A percentile compares a stretch with the other conserved stretches of the same genome.
These are phyloP conservation scores for Aureobasidium leucospermi DNA, from an alignment of 2,329 filamentous ascomycete genomes.

Conservation along the genomic window DNA sequence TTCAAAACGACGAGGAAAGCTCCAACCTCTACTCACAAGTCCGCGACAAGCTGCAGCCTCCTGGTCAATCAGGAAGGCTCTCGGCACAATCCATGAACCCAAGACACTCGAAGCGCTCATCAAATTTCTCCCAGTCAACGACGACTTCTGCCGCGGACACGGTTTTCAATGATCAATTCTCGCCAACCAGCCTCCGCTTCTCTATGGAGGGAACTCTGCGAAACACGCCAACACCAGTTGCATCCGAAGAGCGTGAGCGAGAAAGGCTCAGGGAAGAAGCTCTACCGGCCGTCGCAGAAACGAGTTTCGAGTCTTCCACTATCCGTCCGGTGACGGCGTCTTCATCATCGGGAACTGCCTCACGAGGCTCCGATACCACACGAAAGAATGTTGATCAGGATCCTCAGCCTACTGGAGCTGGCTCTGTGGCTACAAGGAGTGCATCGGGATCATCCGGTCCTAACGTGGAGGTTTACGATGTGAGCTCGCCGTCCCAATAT, in stretches of 20 bases:
- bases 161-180: slow-evolving; percentile 14
- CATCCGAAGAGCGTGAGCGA: not conserved
- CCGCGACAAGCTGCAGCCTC: slow-evolving; percentile 15
- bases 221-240: slow-evolving; percentile 6
- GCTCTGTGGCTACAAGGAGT: not conserved
- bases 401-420: not conserved
- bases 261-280: slow-evolving; percentile 5
- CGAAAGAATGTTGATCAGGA: not conserved
- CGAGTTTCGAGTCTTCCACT: slow-evolving; percentile 2
- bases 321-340: slow-evolving; percentile 7
- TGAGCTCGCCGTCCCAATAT: slow-evolving; percentile 8
- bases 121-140: slow-evolving; percentile 13
- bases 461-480: slow-evolving; percentile 1
- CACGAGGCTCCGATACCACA: not conserved
- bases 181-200: slow-evolving; percentile 15
- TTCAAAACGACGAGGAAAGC: not conserved
- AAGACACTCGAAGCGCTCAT: slow-evolving; percentile 5
- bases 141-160: slow-evolving; percentile 15
- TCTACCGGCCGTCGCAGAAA: slow-evolving; percentile 14
- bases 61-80: slow-evolving; percentile 17
- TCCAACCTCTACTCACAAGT: not conserved
- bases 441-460: slow-evolving; percentile 1
- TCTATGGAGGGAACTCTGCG: slow-evolving; percentile 12
- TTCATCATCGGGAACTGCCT: not conserved
- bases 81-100: slow-evolving; percentile 17